These are phyloP conservation scores for Wickerhamiella hasegawae DNA, from an alignment of 805 yeast genomes.

Conservation along the genomic window DNA sequence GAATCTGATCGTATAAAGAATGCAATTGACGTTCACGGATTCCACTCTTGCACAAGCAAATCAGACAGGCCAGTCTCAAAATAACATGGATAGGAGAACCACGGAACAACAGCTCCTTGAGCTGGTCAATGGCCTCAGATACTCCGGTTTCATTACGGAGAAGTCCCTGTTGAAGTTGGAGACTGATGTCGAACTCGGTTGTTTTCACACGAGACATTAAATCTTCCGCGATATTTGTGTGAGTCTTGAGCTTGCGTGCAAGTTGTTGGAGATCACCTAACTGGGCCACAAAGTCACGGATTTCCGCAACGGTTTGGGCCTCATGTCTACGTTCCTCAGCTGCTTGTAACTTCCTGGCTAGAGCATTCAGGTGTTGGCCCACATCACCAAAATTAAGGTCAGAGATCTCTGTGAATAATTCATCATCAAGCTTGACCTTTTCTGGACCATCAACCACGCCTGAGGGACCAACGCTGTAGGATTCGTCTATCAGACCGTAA, in stretches of 20 bases:
- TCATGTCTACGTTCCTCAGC: slow-evolving; percentile 47
- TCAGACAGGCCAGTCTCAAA: slow-evolving; percentile 37
- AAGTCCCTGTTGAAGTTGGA: slow-evolving; percentile 39
- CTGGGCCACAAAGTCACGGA: slow-evolving; percentile 55
- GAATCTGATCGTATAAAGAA: slow-evolving; percentile 28
- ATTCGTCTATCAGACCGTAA: slow-evolving; percentile 66
- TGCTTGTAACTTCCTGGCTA: slow-evolving; percentile 55
- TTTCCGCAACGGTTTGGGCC: slow-evolving; percentile 44
- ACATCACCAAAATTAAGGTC: slow-evolving; percentile 64
- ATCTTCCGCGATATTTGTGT: slow-evolving; percentile 57
- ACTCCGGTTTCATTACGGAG: slow-evolving; percentile 35
- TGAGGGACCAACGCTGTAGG: slow-evolving; percentile 30
- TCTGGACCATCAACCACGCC: slow-evolving; percentile 15
- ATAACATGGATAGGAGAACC: slow-evolving; percentile 29
- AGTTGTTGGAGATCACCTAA: slow-evolving; percentile 48
- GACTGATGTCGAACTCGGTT: slow-evolving; percentile 15
- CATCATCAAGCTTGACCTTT: slow-evolving; percentile 8
- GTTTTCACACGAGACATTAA: slow-evolving; percentile 33
- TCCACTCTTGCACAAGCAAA: slow-evolving; percentile 53
- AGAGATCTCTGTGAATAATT: slow-evolving; percentile 27
- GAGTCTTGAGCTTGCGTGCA: slow-evolving; percentile 55
- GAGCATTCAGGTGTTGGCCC: slow-evolving; percentile 52
- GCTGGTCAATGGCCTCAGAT: slow-evolving; percentile 23
- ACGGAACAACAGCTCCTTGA: slow-evolving; percentile 36
- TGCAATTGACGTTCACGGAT: slow-evolving; percentile 44